Conservation (phyloP, 1,284 basidiomycete genomes). For the Malassezia restricta region DNA sequence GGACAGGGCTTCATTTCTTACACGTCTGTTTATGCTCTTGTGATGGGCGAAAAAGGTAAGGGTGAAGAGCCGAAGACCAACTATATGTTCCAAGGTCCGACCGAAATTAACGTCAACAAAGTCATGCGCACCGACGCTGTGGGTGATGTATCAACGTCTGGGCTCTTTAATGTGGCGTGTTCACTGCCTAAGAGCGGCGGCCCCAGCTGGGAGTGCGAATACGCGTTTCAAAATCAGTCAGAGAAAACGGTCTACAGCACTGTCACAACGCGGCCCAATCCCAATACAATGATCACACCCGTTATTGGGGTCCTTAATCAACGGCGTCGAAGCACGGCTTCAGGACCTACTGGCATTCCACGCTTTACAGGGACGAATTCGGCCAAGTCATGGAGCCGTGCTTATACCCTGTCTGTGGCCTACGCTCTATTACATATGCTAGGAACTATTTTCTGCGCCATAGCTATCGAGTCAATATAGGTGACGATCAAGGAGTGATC, state of each 20-base stretch:
- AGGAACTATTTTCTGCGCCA: too few species aligned
- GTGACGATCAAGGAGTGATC: conserved; percentile 48
- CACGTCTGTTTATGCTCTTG: conserved; percentile 8
- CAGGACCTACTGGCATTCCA: background rate
- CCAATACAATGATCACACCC: conserved; percentile 4
- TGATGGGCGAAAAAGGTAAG: conserved; percentile 1
- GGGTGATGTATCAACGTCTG: background rate
- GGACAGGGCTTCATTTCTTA: conserved; percentile 5
- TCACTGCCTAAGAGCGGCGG: background rate
- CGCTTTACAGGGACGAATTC: too few species aligned
- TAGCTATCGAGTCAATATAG: too few species aligned
- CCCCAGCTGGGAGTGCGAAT: conserved; percentile 1
- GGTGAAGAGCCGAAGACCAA: conserved; percentile 4
- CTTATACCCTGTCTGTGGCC: too few species aligned
- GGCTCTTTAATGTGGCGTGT: conserved; percentile 6
- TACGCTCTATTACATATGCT: too few species aligned
- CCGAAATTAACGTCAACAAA: background rate
- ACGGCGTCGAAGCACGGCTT: background rate
- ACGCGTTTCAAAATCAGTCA: background rate
- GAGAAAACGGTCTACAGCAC: background rate
- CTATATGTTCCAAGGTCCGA: conserved; percentile 6
- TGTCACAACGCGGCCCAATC: background rate
- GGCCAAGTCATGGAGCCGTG: too few species aligned
- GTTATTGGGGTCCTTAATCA: conserved; percentile 1
- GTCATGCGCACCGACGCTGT: background rate